Evolutionary conservation across 305 asterid species (phyloP).

Genomic region (Fraxinus albicans): DNA sequence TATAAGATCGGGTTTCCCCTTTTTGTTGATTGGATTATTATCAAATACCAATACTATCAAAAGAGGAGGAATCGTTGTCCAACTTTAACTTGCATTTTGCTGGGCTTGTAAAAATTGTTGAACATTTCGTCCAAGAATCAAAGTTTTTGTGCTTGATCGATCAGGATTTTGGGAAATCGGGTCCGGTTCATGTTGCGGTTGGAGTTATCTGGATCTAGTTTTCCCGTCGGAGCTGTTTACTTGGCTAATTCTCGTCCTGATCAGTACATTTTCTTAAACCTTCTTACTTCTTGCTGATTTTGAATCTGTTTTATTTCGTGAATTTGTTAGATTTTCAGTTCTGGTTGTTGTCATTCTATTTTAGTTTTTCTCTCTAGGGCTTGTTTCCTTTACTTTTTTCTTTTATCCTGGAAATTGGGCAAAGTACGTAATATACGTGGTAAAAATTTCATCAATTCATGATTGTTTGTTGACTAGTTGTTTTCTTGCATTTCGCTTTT

Average conservation of each 20-base stretch:
- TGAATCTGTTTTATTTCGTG: constrained; percentile 9
- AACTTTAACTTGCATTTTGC: background rate
- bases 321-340: background rate
- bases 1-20: background rate
- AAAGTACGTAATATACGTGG: background rate
- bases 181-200: background rate
- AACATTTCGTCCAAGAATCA: background rate
- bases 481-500: background rate
- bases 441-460: background rate
- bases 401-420: constrained; percentile 3
- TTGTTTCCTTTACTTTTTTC: constrained; percentile 16
- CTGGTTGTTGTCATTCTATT: background rate
- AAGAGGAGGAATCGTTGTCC: background rate
- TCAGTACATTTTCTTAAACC: background rate
- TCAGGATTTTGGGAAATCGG: constrained; percentile 6
- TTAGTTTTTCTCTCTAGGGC: constrained; percentile 20
- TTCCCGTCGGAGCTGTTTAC: constrained; percentile 7
- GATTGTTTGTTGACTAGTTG: constrained; percentile 6
- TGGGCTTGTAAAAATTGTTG: background rate
- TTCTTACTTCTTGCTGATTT: background rate
- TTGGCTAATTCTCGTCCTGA: background rate
- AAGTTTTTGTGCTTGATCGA: background rate
- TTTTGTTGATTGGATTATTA: background rate
- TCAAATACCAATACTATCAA: background rate
- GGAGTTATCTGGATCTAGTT: background rate